Percentiles rank a stretch among this genome's conserved stretches.
Evolutionary conservation across 2,329 filamentous ascomycete genomes (phyloP).

Genomic region (Trichoderma brevicompactum): DNA sequence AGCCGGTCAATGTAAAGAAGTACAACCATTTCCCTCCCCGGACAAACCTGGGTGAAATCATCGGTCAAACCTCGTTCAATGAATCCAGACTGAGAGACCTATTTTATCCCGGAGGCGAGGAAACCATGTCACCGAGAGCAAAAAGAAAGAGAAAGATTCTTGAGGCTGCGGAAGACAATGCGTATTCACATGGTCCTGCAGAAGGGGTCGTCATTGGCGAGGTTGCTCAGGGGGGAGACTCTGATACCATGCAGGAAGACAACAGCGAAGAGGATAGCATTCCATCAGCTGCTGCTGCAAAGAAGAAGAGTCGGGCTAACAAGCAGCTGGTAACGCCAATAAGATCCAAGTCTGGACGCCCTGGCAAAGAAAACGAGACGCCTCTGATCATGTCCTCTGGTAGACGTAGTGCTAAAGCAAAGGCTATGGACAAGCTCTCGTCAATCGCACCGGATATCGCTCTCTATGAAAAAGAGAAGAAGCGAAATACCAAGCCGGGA

Average conservation of each 20-base stretch:
- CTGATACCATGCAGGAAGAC: constrained; percentile 52
- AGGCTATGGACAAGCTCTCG: constrained; percentile 77
- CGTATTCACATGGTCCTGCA: constrained; percentile 51
- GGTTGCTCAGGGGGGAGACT: constrained; percentile 45
- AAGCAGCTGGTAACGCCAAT: constrained; percentile 46
- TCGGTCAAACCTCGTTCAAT: constrained; percentile 86
- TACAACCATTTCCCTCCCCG: constrained; percentile 87
- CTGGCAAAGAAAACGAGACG: constrained; percentile 78
- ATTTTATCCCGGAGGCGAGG: constrained; percentile 68
- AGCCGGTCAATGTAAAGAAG: constrained; percentile 70
- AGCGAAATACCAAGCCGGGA: constrained; percentile 62
- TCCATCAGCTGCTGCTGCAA: constrained; percentile 4
- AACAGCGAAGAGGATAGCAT: constrained; percentile 42
- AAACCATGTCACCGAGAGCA: constrained; percentile 47
- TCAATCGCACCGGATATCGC: constrained; percentile 82
- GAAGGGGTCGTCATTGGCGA: constrained; percentile 53
- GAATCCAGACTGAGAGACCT: constrained; percentile 62
- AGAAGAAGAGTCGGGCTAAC: constrained; percentile 22
- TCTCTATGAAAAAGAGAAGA: constrained; percentile 91
- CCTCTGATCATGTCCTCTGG: constrained; percentile 69
- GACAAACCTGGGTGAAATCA: constrained; percentile 90
- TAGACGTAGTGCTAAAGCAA: constrained; percentile 85
- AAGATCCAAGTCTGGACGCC: constrained; percentile 50
- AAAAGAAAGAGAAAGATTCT: constrained; percentile 56
- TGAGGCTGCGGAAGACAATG: constrained; percentile 57